Conservation (phyloP, 163 green algal species). For the Coccomyxa subellipsoidea region DNA sequence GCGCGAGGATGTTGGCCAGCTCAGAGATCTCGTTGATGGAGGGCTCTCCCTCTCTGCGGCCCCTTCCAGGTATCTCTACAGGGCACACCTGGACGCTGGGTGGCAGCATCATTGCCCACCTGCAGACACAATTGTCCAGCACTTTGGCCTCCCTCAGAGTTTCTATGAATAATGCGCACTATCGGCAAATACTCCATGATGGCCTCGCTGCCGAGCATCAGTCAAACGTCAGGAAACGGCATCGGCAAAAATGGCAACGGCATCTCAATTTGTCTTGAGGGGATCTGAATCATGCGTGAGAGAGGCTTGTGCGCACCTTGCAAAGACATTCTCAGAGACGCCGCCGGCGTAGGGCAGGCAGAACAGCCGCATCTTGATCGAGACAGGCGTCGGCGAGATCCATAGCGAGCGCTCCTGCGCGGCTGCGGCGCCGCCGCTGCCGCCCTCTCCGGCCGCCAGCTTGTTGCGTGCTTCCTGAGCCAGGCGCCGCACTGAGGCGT, state of each 20-base stretch:
- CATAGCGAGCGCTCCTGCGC: slow-evolving; percentile 7
- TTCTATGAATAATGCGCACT: too few species aligned
- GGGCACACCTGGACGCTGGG: slow-evolving; percentile 46
- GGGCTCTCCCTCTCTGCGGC: slow-evolving; percentile 27
- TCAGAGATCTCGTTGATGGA: slow-evolving; percentile 14
- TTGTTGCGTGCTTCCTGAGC: slow-evolving; percentile 5
- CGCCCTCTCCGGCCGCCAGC: background rate
- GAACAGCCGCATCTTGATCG: slow-evolving; percentile 45
- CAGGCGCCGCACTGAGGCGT: slow-evolving; percentile 15
- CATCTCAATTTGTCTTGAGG: too few species aligned
- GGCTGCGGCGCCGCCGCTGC: background rate
- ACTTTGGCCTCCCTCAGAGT: too few species aligned
- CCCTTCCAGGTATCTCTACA: slow-evolving; percentile 43
- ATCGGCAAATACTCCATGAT: too few species aligned
- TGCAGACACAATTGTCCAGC: background rate
- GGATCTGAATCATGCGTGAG: too few species aligned
- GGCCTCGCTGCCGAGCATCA: too few species aligned
- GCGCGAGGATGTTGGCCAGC: slow-evolving; percentile 28
- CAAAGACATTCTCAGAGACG: slow-evolving; percentile 50
- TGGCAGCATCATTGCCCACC: slow-evolving; percentile 43
- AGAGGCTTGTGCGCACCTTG: slow-evolving; percentile 17
- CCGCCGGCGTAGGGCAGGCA: slow-evolving; percentile 52
- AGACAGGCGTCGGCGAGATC: slow-evolving; percentile 28
- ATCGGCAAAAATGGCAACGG: too few species aligned
- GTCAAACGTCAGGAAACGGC: too few species aligned